Evolutionary conservation across 495 filamentous ascomycete genomes (phyloP), one percentile per base, ranked within the genome.

Genomic region (Podospora pseudoanserina): DNA sequence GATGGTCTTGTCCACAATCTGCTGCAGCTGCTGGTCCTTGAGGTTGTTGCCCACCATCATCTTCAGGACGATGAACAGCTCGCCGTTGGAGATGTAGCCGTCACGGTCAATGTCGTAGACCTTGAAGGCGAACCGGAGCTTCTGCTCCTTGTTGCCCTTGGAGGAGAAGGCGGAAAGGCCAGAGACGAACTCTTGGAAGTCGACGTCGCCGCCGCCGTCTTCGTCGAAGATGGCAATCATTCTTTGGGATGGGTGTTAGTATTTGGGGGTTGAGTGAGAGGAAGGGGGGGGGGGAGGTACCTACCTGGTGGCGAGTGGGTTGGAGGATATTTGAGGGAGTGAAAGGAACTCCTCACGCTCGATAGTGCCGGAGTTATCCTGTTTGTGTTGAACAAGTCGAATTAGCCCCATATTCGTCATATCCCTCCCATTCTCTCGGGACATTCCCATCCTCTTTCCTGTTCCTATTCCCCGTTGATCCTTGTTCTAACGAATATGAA

Each of bases 1-100:
- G 76, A 99, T 99, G 64, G 95, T 99, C 87, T 99, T 99, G 82
- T 99, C 95, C 68, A 99, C 95, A 71, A 93, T 93, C 84, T 94
- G 95, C 81, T 99, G 95, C 80, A 99, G 82, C 81, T 99, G 95
- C 81, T 96, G 90, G 77, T 99, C 96, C 86, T 99, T 99, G 75
- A 99, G 81, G 81, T 99, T 99, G 82, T 93, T 97, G 59, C 95
- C 95, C 69, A 99, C 95, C 95, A 99, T 99, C 95, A 99, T 99
- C 89, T 99, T 99, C 71, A 99, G 84, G 74, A 99, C 95, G 76
- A 99, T 97, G 79, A 98, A 99, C 57, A 99, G 85, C 83, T 99
- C 95, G 68, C 95, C 95, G 80, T 99, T 99, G 82, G 91, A 95
- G 73, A 99, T 99, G 80, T 92, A 99, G 5, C 96, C 95, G 81